These are phyloP conservation scores for Fennellomyces sp. DNA, from an alignment of 371 early-diverging fungal genomes.

Conservation along the genomic window DNA sequence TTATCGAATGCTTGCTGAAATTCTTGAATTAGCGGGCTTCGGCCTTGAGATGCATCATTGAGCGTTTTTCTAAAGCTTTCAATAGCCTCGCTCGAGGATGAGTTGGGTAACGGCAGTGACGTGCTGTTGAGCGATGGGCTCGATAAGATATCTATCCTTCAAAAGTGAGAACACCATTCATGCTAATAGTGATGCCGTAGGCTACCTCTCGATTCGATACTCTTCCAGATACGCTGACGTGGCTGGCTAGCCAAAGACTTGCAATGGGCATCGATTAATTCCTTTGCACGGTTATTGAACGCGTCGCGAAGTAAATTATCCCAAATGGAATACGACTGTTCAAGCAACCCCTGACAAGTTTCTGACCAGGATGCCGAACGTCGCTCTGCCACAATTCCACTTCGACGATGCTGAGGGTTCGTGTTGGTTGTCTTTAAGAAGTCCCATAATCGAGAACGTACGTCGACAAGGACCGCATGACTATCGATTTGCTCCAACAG, in stretches of 20 bases:
- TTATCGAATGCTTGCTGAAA: constrained; percentile 29
- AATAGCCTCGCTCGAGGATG: constrained; percentile 29
- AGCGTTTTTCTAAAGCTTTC: constrained; percentile 25
- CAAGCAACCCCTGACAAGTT: constrained; percentile 24
- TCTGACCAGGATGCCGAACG: constrained; percentile 10
- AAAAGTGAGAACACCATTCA: constrained; percentile 2
- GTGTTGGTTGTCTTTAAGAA: constrained; percentile 34
- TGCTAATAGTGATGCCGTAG: background rate
- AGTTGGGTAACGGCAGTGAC: constrained; percentile 23
- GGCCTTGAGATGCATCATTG: constrained; percentile 27
- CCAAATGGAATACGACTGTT: constrained; percentile 41
- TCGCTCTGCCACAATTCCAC: constrained; percentile 18
- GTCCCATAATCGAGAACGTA: constrained; percentile 40
- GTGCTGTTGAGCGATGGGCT: constrained; percentile 5
- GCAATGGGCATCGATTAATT: constrained; percentile 31
- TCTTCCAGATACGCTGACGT: constrained; percentile 28
- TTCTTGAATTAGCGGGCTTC: constrained; percentile 16
- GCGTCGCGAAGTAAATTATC: constrained; percentile 33
- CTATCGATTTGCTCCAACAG: constrained; percentile 39
- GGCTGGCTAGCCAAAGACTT: constrained; percentile 40
- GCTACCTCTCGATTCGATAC: constrained; percentile 17
- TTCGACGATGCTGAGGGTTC: background rate
- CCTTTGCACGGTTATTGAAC: constrained; percentile 39
- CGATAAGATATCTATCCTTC: constrained; percentile 23
- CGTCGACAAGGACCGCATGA: constrained; percentile 30